phyloP scores from a whole-genome alignment of 768 basidiomycete genomes.

The Pleurotus tuoliensis region DNA sequence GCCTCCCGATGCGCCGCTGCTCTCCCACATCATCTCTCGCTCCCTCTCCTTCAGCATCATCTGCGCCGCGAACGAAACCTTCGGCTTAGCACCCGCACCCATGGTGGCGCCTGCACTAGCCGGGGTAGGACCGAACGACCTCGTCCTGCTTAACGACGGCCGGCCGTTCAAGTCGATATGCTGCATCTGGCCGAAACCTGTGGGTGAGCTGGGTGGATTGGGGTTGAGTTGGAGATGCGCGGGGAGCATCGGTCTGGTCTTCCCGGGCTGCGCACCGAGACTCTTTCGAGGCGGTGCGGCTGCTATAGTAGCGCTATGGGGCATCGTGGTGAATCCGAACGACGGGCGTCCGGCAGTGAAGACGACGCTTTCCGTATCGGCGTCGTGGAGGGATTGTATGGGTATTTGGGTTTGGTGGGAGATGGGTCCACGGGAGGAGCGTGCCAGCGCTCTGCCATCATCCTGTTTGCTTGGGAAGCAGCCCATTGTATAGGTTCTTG shows the following conservation, averaged over 20 bases:
- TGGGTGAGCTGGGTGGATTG: neutral
- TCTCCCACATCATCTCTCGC: conserved; percentile 7
- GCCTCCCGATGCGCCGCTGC: neutral
- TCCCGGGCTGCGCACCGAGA: conserved; percentile 1
- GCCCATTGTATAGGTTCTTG: neutral
- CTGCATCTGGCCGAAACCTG: neutral
- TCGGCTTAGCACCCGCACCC: neutral
- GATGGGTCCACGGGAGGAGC: conserved; percentile 4
- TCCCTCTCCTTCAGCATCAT: conserved; percentile 7
- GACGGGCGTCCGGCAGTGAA: conserved; percentile 5
- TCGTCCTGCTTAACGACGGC: neutral
- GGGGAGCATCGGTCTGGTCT: conserved; percentile 1
- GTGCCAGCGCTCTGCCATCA: conserved; percentile 8
- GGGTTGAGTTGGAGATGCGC: neutral
- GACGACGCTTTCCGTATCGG: conserved; percentile 5
- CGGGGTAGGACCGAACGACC: neutral
- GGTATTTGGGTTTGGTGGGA: conserved; percentile 5
- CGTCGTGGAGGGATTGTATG: conserved; percentile 4
- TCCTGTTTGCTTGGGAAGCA: conserved; percentile 9
- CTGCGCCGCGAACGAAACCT: conserved; percentile 4
- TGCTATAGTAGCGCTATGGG: neutral
- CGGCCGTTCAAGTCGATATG: neutral
- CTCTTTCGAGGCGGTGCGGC: conserved; percentile 1
- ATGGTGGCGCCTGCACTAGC: conserved; percentile 1
- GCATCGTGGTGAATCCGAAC: conserved; percentile 4